These are phyloP conservation scores for Fusarium subtropicale DNA, from an alignment of 2,329 filamentous ascomycete genomes.

Conservation along the genomic window DNA sequence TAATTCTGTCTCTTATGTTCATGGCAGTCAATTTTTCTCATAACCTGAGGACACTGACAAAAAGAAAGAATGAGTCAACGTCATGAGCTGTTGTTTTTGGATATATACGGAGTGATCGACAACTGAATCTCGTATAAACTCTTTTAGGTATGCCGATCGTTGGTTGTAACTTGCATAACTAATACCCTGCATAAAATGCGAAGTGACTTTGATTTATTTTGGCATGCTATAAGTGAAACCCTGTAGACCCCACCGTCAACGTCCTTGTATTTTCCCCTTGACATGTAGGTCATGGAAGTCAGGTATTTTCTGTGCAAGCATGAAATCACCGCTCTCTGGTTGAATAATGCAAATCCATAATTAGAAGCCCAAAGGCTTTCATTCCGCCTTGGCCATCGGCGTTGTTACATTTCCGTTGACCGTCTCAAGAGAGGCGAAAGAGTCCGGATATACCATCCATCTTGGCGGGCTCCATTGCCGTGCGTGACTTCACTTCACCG, in stretches of 20 bases:
- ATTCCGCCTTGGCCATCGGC: background rate
- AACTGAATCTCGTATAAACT: background rate
- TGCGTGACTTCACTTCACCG: background rate
- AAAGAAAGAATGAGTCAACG: background rate
- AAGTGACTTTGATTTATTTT: background rate
- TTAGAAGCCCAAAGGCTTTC: background rate
- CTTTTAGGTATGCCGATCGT: slow-evolving; percentile 10
- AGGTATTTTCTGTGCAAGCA: background rate
- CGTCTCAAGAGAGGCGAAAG: background rate
- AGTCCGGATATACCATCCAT: background rate
- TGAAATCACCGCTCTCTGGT: background rate
- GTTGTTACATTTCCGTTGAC: background rate
- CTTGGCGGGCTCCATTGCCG: slow-evolving; percentile 4
- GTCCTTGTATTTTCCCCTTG: slow-evolving; percentile 7
- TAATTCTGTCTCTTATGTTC: no score
- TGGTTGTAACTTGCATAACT: background rate
- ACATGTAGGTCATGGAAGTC: background rate
- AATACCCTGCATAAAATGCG: background rate
- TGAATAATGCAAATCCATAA: background rate
- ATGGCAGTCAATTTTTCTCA: no score
- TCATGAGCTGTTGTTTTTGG: slow-evolving; percentile 1
- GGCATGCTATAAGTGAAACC: slow-evolving; percentile 14
- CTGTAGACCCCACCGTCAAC: background rate
- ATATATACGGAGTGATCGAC: slow-evolving; percentile 9
- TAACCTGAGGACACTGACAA: background rate